Evolutionary conservation across 2,329 filamentous ascomycete species (phyloP).

Genomic region (Parastagonospora nodorum): DNA sequence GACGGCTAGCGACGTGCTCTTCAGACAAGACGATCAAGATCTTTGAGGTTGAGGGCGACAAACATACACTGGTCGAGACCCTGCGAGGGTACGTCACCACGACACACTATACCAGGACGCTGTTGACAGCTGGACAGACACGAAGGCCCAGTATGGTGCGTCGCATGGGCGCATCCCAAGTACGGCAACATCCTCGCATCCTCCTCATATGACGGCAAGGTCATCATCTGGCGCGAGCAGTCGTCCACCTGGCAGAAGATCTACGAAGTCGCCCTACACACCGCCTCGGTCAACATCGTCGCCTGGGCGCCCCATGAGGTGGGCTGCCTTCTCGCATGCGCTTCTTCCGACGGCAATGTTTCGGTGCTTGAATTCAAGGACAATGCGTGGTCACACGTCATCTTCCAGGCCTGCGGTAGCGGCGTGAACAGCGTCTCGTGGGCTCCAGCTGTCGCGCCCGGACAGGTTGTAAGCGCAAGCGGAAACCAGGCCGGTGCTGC

Average conservation of each 20-base stretch:
- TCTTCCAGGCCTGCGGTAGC: conserved; percentile 89
- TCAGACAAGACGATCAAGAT: conserved; percentile 99
- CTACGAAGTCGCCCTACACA: conserved; percentile 92
- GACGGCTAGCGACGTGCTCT: conserved; percentile 93
- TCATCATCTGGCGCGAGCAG: conserved; percentile 97
- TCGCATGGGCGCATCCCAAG: conserved; percentile 95
- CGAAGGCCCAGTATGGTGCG: conserved; percentile 96
- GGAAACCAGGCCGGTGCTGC: conserved; percentile 61
- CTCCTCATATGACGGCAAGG: conserved; percentile 95
- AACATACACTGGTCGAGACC: conserved; percentile 87
- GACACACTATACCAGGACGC: neutral
- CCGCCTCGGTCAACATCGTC: conserved; percentile 94
- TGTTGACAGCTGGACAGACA: conserved; percentile 64
- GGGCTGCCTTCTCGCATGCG: conserved; percentile 92
- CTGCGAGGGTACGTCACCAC: conserved; percentile 77
- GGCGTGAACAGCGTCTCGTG: conserved; percentile 96
- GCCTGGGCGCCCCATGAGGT: conserved; percentile 97
- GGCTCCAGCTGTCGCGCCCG: conserved; percentile 84
- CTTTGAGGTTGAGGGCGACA: conserved; percentile 94
- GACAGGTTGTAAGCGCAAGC: conserved; percentile 77
- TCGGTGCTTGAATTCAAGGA: conserved; percentile 97
- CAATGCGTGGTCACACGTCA: conserved; percentile 86
- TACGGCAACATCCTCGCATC: conserved; percentile 98
- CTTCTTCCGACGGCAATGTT: conserved; percentile 90
- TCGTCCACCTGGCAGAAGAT: conserved; percentile 68